phyloP scores from a whole-genome alignment of 306 rosid genomes.

The Myrica gale region DNA sequence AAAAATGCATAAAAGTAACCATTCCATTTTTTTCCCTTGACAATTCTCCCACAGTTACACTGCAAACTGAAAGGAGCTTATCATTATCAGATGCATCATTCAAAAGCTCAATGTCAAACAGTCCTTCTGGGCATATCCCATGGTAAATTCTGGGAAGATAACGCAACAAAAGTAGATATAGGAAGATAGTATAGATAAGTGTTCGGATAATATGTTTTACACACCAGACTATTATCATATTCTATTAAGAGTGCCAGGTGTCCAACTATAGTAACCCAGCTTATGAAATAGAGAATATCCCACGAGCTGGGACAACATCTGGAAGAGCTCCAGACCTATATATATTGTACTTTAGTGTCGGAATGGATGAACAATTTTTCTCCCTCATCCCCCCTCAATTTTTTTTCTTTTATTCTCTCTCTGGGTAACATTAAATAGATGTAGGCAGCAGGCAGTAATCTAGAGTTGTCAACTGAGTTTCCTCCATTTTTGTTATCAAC shows the following conservation, averaged over 20 bases:
- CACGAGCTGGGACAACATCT: no score
- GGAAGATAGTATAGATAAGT: background rate
- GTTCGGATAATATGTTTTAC: no score
- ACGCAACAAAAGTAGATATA: background rate
- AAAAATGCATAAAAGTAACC: slow-evolving; percentile 4
- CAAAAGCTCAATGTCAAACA: background rate
- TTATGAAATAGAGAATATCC: no score
- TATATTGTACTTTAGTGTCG: no score
- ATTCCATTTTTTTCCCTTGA: background rate
- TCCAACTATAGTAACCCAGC: no score
- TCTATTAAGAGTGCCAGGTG: no score
- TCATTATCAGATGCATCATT: background rate
- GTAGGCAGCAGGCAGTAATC: background rate
- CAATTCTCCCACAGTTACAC: slow-evolving; percentile 16
- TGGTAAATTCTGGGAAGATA: background rate
- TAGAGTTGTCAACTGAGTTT: background rate
- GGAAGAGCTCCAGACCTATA: no score
- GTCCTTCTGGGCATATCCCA: background rate
- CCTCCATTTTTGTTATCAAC: background rate
- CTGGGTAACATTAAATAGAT: background rate
- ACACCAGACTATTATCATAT: no score
- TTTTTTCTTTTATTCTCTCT: no score
- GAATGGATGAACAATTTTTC: no score
- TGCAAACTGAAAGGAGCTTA: slow-evolving; percentile 3
- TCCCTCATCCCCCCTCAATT: no score